Evolutionary conservation across 2,329 filamentous ascomycete species (phyloP).

Genomic region (Fusarium sp.): DNA sequence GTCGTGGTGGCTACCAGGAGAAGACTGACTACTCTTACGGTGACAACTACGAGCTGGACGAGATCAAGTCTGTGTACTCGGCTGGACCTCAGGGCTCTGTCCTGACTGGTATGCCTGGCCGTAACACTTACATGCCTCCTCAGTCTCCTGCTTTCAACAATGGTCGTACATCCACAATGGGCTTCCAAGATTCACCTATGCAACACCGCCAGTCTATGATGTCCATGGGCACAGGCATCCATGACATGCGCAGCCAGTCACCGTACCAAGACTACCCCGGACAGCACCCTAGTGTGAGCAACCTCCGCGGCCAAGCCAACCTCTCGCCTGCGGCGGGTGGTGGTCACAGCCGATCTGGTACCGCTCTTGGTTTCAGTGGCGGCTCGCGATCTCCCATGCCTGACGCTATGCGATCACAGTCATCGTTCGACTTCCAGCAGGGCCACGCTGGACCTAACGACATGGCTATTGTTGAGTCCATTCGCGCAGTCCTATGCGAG

Average conservation of each 20-base stretch:
- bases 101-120: constrained; percentile 83
- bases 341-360: constrained; percentile 58
- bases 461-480: constrained; percentile 84
- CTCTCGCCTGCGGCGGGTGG: constrained; percentile 62
- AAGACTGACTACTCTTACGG: constrained; percentile 77
- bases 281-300: constrained; percentile 74
- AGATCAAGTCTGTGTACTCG: constrained; percentile 97
- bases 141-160: constrained; percentile 80
- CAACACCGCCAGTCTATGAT: constrained; percentile 80
- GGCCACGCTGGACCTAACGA: constrained; percentile 80
- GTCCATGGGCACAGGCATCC: constrained; percentile 69
- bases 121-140: constrained; percentile 85
- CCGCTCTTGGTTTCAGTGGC: constrained; percentile 63
- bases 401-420: constrained; percentile 64
- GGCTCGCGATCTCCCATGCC: constrained; percentile 64
- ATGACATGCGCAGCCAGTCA: constrained; percentile 66
- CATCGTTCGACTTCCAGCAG: constrained; percentile 74
- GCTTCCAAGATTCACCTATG: constrained; percentile 55
- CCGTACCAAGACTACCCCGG: constrained; percentile 71
- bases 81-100: constrained; percentile 91
- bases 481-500: constrained; percentile 85
- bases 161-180: constrained; percentile 62
- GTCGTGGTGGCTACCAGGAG: constrained; percentile 80
- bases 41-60: constrained; percentile 95
- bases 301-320: constrained; percentile 65